A percentile compares a stretch with the other conserved stretches of the same genome.
These are phyloP conservation scores for Mycena vitilis DNA, from an alignment of 768 basidiomycete species.

Conservation along the genomic window DNA sequence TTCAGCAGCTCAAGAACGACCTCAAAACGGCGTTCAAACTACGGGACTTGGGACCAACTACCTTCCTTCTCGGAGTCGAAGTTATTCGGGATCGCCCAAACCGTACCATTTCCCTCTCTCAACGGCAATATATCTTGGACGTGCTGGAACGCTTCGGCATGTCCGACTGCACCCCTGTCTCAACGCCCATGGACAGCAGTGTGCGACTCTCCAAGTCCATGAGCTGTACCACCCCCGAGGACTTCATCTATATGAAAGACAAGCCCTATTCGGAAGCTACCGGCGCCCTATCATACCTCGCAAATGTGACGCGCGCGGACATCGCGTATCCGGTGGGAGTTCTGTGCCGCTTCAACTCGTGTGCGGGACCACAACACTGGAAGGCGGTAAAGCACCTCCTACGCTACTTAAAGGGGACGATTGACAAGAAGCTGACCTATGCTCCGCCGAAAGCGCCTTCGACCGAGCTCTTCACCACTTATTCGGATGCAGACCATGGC, in stretches of 20 bases:
- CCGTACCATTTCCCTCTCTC: slow-evolving; percentile 37
- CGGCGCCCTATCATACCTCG: too few relatives aligned
- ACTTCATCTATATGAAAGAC: not conserved
- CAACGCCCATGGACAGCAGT: slow-evolving; percentile 1
- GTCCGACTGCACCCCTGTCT: slow-evolving; percentile 8
- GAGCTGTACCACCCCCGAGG: not conserved
- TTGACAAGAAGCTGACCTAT: slow-evolving; percentile 11
- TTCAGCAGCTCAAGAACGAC: slow-evolving; percentile 36
- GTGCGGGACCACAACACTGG: slow-evolving; percentile 36
- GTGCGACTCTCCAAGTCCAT: not conserved
- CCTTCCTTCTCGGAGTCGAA: slow-evolving; percentile 47
- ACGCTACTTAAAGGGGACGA: slow-evolving; percentile 30
- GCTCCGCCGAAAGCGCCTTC: not conserved
- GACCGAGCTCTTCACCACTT: too few relatives aligned
- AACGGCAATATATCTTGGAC: slow-evolving; percentile 39
- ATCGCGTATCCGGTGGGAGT: slow-evolving; percentile 16
- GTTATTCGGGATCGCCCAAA: slow-evolving; percentile 40
- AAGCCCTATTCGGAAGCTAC: too few relatives aligned
- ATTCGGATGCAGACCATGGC: too few relatives aligned
- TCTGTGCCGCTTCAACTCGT: slow-evolving; percentile 31
- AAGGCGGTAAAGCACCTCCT: slow-evolving; percentile 38
- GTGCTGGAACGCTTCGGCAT: slow-evolving; percentile 41
- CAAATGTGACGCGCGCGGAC: too few relatives aligned
- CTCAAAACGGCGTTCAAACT: slow-evolving; percentile 45
- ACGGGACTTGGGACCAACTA: slow-evolving; percentile 43